Percentiles rank a stretch among this genome's conserved stretches.
Conservation (phyloP, 495 filamentous ascomycete genomes). For the Penicillium dipodomyicola region DNA sequence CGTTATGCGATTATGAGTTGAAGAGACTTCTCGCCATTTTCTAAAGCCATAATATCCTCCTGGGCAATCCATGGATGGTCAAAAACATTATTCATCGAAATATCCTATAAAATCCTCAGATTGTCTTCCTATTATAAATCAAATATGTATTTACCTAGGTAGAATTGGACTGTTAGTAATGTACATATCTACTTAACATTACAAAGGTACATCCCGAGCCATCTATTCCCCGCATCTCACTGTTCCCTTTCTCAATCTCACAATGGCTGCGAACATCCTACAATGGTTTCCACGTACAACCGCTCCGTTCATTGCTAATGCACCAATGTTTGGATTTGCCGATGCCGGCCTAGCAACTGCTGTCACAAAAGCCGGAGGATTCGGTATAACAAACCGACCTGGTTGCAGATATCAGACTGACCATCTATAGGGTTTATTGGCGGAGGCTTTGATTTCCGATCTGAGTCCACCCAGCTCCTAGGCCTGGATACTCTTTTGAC, state of each 20-base stretch:
- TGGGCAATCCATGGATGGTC: no score
- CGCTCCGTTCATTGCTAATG: conserved; percentile 56
- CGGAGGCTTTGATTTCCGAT: conserved; percentile 69
- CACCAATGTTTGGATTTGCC: conserved; percentile 72
- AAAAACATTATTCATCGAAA: no score
- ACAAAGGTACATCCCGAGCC: no score
- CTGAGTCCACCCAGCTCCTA: conserved; percentile 60
- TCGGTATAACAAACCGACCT: conserved; percentile 48
- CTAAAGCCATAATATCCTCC: no score
- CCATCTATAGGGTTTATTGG: conserved; percentile 51
- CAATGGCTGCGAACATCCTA: conserved; percentile 1
- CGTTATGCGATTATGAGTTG: not conserved
- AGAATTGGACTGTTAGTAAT: no score
- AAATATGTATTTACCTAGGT: no score
- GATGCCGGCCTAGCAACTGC: conserved; percentile 66
- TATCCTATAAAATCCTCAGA: no score
- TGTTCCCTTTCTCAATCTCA: not conserved
- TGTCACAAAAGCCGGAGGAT: conserved; percentile 71
- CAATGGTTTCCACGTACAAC: conserved; percentile 22
- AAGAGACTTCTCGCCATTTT: no score
- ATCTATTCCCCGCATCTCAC: no score
- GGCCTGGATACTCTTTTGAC: conserved; percentile 67
- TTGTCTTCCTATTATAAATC: no score
- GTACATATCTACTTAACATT: no score
- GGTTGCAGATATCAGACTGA: not conserved